Evolutionary conservation across 331 rosid genomes (phyloP).

Genomic region (Malus hybrid): DNA sequence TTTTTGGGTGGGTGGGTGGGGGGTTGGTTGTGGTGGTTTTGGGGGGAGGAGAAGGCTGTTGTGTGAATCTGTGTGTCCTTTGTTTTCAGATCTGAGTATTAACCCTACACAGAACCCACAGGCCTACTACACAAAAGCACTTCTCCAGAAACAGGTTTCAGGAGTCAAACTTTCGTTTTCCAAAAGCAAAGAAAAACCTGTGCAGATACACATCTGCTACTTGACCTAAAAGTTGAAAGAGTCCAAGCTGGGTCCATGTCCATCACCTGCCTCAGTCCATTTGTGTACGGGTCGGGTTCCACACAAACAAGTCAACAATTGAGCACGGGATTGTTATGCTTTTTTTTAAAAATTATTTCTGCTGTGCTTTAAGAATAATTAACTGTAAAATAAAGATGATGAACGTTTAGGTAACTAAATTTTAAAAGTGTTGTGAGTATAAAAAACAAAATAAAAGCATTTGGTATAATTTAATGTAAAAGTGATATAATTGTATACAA

Average conservation of each 20-base stretch:
- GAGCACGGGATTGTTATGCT: no score
- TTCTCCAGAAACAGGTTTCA: neutral
- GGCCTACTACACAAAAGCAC: neutral
- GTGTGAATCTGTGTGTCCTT: neutral
- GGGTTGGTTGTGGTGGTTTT: neutral
- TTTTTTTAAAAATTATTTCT: no score
- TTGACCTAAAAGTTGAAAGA: conserved; percentile 21
- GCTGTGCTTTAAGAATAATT: no score
- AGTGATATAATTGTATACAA: no score
- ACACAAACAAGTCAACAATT: neutral
- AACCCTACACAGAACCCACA: neutral
- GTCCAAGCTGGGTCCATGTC: conserved; percentile 19
- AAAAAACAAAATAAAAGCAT: no score
- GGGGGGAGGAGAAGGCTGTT: neutral
- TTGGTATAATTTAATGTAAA: no score
- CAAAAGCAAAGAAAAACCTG: neutral
- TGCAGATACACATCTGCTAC: neutral
- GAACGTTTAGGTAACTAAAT: no score
- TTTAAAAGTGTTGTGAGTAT: no score
- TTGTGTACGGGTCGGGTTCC: conserved; percentile 2
- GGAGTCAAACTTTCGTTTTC: neutral
- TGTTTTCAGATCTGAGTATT: neutral
- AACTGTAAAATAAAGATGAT: no score
- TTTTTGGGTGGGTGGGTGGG: neutral
- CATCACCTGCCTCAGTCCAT: conserved; percentile 10